Evolutionary conservation across 2,329 filamentous ascomycete species (phyloP).

Genomic region (Juglanconis oblonga): DNA sequence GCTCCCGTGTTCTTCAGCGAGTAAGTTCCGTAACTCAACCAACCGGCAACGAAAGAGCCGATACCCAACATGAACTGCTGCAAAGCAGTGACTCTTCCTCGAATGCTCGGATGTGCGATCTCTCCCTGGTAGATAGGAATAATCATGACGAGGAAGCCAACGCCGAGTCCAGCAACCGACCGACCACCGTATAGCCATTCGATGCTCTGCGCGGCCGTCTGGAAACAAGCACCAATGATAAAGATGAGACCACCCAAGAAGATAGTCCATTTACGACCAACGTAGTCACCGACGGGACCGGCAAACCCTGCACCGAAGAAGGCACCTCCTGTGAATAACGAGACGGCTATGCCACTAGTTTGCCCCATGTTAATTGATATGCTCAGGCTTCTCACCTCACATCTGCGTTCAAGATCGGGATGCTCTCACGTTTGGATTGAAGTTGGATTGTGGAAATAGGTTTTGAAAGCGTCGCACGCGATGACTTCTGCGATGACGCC

Average conservation of each 20-base stretch:
- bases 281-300: constrained; percentile 59
- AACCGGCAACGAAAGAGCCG: constrained; percentile 68
- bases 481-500: constrained; percentile 52
- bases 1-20: constrained; percentile 24
- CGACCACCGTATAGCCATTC: constrained; percentile 68
- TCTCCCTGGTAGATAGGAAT: constrained; percentile 73
- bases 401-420: neutral
- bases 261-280: constrained; percentile 72
- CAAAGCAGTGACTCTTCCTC: constrained; percentile 70
- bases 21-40: constrained; percentile 65
- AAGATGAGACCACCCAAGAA: constrained; percentile 69
- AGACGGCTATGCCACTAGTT: constrained; percentile 65
- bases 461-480: constrained; percentile 35
- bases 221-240: constrained; percentile 67
- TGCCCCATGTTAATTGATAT: neutral
- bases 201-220: constrained; percentile 62
- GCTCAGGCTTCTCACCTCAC: constrained; percentile 14
- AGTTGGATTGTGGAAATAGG: constrained; percentile 26
- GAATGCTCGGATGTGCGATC: constrained; percentile 73
- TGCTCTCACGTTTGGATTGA: constrained; percentile 34
- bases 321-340: constrained; percentile 74
- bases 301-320: constrained; percentile 67
- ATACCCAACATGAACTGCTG: constrained; percentile 84
- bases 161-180: constrained; percentile 63
- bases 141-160: constrained; percentile 42